These are phyloP conservation scores for Tulasnella sp. DNA, from an alignment of 768 basidiomycete genomes.

Conservation along the genomic window DNA sequence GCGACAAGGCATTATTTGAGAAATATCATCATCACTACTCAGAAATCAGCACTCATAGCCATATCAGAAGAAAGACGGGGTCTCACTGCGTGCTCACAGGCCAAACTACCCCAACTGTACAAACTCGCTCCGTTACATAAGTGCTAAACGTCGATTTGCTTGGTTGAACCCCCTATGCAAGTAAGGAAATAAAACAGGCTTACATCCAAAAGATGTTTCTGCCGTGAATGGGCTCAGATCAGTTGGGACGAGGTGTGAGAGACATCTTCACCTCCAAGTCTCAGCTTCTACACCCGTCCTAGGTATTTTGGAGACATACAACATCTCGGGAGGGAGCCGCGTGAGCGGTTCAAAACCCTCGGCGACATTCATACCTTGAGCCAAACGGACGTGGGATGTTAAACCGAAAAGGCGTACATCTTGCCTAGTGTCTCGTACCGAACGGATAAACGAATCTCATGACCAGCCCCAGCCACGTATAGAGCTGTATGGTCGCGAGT, in stretches of 20 bases:
- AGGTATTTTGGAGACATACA: not conserved
- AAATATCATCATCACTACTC: too few species aligned
- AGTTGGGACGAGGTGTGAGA: not conserved
- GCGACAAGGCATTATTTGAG: too few species aligned
- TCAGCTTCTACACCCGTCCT: not conserved
- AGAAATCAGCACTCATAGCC: too few species aligned
- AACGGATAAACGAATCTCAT: not conserved
- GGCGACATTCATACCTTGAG: not conserved
- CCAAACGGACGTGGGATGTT: not conserved
- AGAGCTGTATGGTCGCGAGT: not conserved
- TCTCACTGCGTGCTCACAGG: not conserved
- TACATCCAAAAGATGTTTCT: conserved; percentile 12
- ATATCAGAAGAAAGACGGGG: not conserved
- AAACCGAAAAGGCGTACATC: not conserved
- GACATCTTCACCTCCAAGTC: not conserved
- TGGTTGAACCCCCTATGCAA: too few species aligned
- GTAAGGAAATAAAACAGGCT: not conserved
- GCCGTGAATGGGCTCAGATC: not conserved
- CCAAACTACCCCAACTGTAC: not conserved
- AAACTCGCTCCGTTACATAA: not conserved
- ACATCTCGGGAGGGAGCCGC: not conserved
- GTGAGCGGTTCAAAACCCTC: conserved; percentile 4
- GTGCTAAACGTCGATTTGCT: not conserved
- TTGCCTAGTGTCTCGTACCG: not conserved
- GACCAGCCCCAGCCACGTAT: not conserved